Base-by-base conservation (phyloP, 257 asterid genomes). In the Marsdenia floribunda region DNA sequence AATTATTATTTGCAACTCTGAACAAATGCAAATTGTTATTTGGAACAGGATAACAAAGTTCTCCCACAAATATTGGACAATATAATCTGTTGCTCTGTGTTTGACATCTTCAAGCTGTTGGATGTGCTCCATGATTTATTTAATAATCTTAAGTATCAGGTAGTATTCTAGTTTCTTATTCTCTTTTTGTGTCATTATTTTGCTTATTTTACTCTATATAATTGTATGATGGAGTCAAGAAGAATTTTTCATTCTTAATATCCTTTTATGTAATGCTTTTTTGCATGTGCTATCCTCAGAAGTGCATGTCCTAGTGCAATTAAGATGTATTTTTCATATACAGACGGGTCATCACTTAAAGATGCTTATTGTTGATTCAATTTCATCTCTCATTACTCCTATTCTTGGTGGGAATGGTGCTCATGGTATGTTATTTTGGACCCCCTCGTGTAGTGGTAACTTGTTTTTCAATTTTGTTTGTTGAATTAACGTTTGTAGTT, bases 361-460 rank as follows among this genome's bases (percentile, higher is more conserved):
- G 83, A 80, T 93, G 93, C 84, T 93, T 57, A 79, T 93, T 83
- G 74, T 93, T 40, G 98, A 93, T 78, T 93, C 98, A 44, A 85
- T 93, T 71, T 91, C 98, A 52, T 89, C 97, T 75, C 97, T 93
- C 59, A 81, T 91, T 78, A 76, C 96, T 71, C 98, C 97, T 55
- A 79, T 93, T 83, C 95, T 93, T 72, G 95, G 97, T 75, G 90
- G 96, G 72, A 83, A 88, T 71, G 90, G 90, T 55, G 82, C 88
- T 60, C 92, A 88, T 21, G 98, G 98, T 91, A 84, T 73, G 66
- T 55, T 38, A 72, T 66, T 63, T 33, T 68, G 49, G 70, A n/a
- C 47, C 66, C 18, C 66, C 18, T 7, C 19, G 37, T 70, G 73
- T 71, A 26, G 57, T 55, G 54, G 18, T 10, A 40, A 42, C 59